Base-by-base conservation (phyloP, 345 rosid species). In the Trapa incisa region DNA sequence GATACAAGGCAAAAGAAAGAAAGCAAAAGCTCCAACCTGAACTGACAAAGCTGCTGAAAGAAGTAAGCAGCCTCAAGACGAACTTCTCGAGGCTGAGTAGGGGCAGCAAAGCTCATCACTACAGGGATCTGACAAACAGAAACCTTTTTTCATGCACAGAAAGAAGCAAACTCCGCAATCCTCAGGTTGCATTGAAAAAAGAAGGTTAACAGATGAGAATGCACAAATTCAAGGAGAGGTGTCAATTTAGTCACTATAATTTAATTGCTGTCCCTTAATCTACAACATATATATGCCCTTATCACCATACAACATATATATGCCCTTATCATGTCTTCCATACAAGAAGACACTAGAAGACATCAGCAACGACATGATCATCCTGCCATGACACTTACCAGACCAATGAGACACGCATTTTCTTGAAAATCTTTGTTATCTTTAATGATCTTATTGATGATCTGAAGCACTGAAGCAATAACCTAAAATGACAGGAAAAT, bases 341-440 rank as follows among this genome's bases (percentile, higher is more conserved):
- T 38, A 53, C 45, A 45, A 65, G 33, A 64, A 41, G 38, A 36
- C 42, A n/a, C 60, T 72, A 57, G 53, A 72, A 54, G 45, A 65
- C 7, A 6, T 43, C 2, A 37, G 33, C 47, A 64, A 64, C 52
- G 9, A 33, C 50, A 6, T 16, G 15, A 0, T 65, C 37, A 5
- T 64, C 13, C 36, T 22, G 36, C 8, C 48, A 69, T 72, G 63
- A 38, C 68, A 75, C 91, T 80, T 78, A 86, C 91, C 67, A 88
- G 74, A 75, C 97, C 97, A 75, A 94, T 90, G 76, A 94, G 97
- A 80, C 99, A 94, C 71, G 99, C 99, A 80, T 94, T 91, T 85
- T 94, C 96, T 86, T 80, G 93, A 76, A 91, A 86, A 70, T 86
- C 96, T 4, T 87, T 76, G 75, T 89, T 91, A 72, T 94, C 96